phyloP scores from a whole-genome alignment of 2,329 filamentous ascomycete genomes.

The Sporothrix inflata region DNA sequence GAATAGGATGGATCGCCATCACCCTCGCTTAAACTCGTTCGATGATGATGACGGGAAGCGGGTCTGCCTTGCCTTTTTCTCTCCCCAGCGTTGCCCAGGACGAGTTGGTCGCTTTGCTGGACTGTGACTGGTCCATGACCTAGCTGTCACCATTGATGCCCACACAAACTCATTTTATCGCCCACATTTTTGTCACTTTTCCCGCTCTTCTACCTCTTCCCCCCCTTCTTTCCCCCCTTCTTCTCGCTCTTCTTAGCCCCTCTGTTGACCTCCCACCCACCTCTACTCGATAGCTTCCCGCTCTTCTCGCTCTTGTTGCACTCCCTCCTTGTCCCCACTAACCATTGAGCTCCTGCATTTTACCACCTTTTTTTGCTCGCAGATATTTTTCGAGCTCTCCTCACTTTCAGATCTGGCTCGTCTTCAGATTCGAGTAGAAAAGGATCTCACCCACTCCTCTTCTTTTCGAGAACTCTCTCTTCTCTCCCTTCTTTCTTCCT shows the following conservation, averaged over 20 bases:
- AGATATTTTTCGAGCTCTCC: background rate
- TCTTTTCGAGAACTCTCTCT: background rate
- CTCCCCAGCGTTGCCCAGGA: background rate
- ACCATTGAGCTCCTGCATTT: background rate
- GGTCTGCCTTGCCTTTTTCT: background rate
- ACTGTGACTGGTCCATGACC: conserved; percentile 2
- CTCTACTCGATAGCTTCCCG: background rate
- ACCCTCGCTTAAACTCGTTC: background rate
- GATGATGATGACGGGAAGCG: background rate
- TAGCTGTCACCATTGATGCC: background rate
- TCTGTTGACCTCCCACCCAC: background rate
- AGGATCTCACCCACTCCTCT: no score
- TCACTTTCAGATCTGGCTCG: background rate
- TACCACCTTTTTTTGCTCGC: background rate
- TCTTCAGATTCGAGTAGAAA: background rate
- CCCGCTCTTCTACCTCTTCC: background rate
- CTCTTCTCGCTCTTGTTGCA: background rate
- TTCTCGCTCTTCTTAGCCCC: conserved; percentile 5
- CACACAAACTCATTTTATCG: background rate
- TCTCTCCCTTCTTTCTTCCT: background rate
- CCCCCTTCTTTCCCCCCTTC: background rate
- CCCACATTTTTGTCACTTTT: background rate
- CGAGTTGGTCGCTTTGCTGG: background rate
- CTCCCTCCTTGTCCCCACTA: background rate
- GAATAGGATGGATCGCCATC: background rate